Conservation (phyloP, 2,329 filamentous ascomycete genomes). For the Aspergillus pseudoglaucus region DNA sequence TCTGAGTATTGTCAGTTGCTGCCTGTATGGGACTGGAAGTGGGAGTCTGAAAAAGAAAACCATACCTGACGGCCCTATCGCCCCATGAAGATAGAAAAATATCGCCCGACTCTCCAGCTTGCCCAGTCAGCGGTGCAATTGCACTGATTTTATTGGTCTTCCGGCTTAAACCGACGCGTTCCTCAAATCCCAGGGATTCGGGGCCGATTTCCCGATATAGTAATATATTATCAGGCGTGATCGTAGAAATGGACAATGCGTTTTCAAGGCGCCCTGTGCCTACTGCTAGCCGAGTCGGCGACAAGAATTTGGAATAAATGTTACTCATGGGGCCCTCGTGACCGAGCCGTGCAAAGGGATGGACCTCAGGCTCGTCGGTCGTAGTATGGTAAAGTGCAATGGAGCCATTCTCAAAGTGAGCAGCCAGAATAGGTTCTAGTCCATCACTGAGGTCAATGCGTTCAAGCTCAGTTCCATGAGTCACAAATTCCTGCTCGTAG, state of each 20-base stretch:
- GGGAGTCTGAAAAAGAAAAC: background rate
- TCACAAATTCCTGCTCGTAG: constrained; percentile 38
- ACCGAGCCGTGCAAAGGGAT: constrained; percentile 29
- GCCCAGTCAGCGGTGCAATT: constrained; percentile 30
- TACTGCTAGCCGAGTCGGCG: constrained; percentile 44
- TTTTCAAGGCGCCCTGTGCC: constrained; percentile 39
- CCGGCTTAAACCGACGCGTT: constrained; percentile 13
- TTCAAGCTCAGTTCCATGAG: constrained; percentile 39
- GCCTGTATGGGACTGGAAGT: constrained; percentile 1
- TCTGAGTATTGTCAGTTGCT: constrained; percentile 21
- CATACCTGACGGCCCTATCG: constrained; percentile 46
- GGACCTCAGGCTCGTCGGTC: constrained; percentile 24
- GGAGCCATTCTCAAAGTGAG: constrained; percentile 44
- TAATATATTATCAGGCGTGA: constrained; percentile 42
- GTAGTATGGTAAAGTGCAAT: constrained; percentile 43
- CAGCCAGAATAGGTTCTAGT: constrained; percentile 42
- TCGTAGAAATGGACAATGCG: constrained; percentile 46
- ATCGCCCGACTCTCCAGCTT: constrained; percentile 32
- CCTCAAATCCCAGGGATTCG: constrained; percentile 26
- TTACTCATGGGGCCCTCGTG: constrained; percentile 20
- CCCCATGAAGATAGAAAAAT: constrained; percentile 56
- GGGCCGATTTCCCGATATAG: constrained; percentile 31
- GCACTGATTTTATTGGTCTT: constrained; percentile 28
- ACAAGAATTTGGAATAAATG: constrained; percentile 51
- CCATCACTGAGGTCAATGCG: constrained; percentile 43